A percentile compares a stretch with the other conserved stretches of the same genome.
Evolutionary conservation across 441 rosid species (phyloP).

Genomic region (Hypseocharis bilobata): DNA sequence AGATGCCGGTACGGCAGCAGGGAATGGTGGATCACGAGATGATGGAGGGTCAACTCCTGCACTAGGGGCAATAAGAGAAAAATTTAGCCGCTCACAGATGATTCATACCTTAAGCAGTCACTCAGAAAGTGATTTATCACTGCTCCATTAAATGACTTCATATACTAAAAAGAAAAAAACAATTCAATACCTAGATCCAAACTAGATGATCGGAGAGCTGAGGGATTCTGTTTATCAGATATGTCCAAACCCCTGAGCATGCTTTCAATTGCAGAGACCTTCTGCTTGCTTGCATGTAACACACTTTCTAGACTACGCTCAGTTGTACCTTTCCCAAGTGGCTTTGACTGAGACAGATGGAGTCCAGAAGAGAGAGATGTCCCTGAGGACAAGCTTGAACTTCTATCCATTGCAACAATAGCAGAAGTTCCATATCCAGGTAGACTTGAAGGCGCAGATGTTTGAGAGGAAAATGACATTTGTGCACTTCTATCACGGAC

Average conservation of each 20-base stretch:
- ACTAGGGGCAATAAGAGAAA: slow-evolving; percentile 62
- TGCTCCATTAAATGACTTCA: slow-evolving; percentile 20
- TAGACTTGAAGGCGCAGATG: slow-evolving; percentile 41
- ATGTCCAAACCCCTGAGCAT: slow-evolving; percentile 90
- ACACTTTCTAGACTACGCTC: slow-evolving; percentile 94
- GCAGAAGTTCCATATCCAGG: slow-evolving; percentile 95
- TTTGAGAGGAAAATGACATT: slow-evolving; percentile 44
- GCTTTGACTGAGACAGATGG: slow-evolving; percentile 65
- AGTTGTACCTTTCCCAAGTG: slow-evolving; percentile 46
- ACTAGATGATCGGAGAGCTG: slow-evolving; percentile 72
- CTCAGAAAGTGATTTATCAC: slow-evolving; percentile 9
- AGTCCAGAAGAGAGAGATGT: slow-evolving; percentile 67
- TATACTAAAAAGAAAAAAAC: slow-evolving; percentile 18
- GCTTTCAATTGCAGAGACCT: slow-evolving; percentile 97
- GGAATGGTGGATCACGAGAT: slow-evolving; percentile 91
- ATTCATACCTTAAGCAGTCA: slow-evolving; percentile 18
- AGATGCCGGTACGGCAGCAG: slow-evolving; percentile 69
- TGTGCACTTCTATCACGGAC: slow-evolving; percentile 76
- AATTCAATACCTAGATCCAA: slow-evolving; percentile 87
- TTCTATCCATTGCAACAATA: slow-evolving; percentile 89
- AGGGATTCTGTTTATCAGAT: slow-evolving; percentile 68
- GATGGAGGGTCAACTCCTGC: slow-evolving; percentile 99
- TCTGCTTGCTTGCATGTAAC: slow-evolving; percentile 94
- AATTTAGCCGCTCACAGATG: slow-evolving; percentile 50
- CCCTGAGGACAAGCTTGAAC: slow-evolving; percentile 65